Evolutionary conservation across 108 stramenopile genomes (phyloP), one percentile per base, ranked within the genome.

Genomic region (Discostella pseudostelligera): DNA sequence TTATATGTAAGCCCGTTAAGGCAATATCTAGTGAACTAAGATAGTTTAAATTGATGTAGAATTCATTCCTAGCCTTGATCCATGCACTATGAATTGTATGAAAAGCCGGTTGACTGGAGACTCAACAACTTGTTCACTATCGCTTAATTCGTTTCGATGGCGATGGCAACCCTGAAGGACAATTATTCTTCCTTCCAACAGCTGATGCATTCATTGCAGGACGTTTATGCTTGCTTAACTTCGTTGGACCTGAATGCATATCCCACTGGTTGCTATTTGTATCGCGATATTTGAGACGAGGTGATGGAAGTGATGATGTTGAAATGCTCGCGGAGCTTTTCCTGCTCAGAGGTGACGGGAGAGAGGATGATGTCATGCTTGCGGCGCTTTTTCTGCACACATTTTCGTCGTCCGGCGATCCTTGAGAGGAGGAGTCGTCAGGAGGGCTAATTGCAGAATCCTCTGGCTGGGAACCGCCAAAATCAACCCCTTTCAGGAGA

Each of bases 401-500:
- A 36, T 51, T 69, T 22, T 76, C 75, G 49, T 76, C 75, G 24
- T 74, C 72, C 19, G 60, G 49, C 20, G 54, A 57, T 22, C 62
- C 67, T 39, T 68, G 67, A 2, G 75, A 69, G 16, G 75, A 69
- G 16, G 61, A 22, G 49, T 76, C 67, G 5, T 69, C 75, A 6
- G 42, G 26, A 5, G n/a, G 56, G 32, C 1, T 13, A 45, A 24
- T 32, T 14, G 44, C 39, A 19, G 56, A 48, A 36, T 59, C 50
- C 14, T 58, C 49, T 14, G 28, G 36, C 43, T 22, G 17, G 24
- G 53, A 25, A 32, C 25, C 24, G 22, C 56, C 59, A 46, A 76
- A 69, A 39, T 53, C 54, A 14, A 63, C 26, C 26, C 75, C 72
- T 40, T 63, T 39, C 14, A 86, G 62, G 32, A 87, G 78, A 10